A percentile compares a stretch with the other conserved stretches of the same genome.
Evolutionary conservation across 495 filamentous ascomycete species (phyloP).

Genomic region (Thozetella sp.): DNA sequence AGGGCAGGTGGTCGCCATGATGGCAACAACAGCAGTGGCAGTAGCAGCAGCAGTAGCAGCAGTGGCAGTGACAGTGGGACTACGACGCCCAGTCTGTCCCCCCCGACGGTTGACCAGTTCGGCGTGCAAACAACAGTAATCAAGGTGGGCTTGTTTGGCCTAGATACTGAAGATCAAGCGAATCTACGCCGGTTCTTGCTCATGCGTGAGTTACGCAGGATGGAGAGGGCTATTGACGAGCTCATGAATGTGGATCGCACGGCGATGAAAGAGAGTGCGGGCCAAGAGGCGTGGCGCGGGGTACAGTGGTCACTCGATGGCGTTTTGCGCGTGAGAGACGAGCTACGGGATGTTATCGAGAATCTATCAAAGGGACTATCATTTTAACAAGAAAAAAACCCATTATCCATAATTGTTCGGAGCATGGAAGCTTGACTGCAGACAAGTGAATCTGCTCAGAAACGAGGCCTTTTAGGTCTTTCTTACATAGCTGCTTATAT

Average conservation of each 20-base stretch:
- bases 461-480: no score
- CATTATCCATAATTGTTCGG: no score
- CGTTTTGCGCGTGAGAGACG: slow-evolving; percentile 4
- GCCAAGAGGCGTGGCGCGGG: background rate
- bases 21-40: background rate
- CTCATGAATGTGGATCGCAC: slow-evolving; percentile 11
- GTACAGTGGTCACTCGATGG: slow-evolving; percentile 9
- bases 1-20: background rate
- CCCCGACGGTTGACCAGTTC: background rate
- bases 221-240: slow-evolving; percentile 6
- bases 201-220: slow-evolving; percentile 8
- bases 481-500: no score
- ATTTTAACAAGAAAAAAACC: no score
- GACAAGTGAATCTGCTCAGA: no score
- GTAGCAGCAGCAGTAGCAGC: background rate
- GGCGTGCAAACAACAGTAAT: background rate
- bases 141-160: background rate
- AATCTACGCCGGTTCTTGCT: slow-evolving; percentile 5
- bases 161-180: slow-evolving; percentile 12
- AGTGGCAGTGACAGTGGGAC: background rate
- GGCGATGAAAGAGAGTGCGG: slow-evolving; percentile 5
- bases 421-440: no score
- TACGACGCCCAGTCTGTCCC: no score
- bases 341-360: slow-evolving; percentile 3
- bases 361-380: background rate